Percentiles rank a stretch among this genome's conserved stretches.
Evolutionary conservation across 2,329 filamentous ascomycete genomes (phyloP).

Genomic region (Diaporthe sp.): DNA sequence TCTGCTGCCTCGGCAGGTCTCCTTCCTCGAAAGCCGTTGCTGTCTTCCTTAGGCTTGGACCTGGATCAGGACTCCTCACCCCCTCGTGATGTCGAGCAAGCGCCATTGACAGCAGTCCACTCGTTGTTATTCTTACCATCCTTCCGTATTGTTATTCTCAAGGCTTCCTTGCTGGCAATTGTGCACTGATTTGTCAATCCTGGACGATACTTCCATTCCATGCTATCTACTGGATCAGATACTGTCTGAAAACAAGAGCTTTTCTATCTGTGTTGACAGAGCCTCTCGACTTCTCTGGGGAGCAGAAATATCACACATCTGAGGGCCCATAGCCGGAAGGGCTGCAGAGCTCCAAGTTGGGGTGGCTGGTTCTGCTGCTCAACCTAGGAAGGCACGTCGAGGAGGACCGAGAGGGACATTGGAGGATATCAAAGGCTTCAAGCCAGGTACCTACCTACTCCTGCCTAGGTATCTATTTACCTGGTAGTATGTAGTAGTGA

Average conservation of each 20-base stretch:
- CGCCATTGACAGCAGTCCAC: not conserved
- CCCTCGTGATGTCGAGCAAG: conserved; percentile 4
- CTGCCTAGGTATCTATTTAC: not conserved
- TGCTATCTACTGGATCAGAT: not conserved
- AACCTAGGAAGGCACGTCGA: not conserved
- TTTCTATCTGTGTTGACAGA: not conserved
- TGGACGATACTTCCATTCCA: not conserved
- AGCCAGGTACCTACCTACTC: too few species aligned
- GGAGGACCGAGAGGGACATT: not conserved
- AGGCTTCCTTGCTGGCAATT: not conserved
- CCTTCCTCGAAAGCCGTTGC: not conserved
- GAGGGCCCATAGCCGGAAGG: not conserved
- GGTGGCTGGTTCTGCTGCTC: not conserved
- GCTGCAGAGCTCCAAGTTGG: not conserved
- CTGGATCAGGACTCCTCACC: conserved; percentile 10
- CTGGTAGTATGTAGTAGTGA: not conserved
- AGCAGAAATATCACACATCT: not conserved
- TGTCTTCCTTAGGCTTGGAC: not conserved
- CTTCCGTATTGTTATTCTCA: conserved; percentile 30
- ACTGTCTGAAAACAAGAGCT: not conserved
- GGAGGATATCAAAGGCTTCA: not conserved
- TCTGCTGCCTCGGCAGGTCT: conserved; percentile 8
- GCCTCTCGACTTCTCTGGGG: not conserved
- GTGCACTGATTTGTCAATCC: not conserved
- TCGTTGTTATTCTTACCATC: not conserved